Evolutionary conservation across 202 grass and related monocot genomes (phyloP).

Genomic region (Setaria viridis): DNA sequence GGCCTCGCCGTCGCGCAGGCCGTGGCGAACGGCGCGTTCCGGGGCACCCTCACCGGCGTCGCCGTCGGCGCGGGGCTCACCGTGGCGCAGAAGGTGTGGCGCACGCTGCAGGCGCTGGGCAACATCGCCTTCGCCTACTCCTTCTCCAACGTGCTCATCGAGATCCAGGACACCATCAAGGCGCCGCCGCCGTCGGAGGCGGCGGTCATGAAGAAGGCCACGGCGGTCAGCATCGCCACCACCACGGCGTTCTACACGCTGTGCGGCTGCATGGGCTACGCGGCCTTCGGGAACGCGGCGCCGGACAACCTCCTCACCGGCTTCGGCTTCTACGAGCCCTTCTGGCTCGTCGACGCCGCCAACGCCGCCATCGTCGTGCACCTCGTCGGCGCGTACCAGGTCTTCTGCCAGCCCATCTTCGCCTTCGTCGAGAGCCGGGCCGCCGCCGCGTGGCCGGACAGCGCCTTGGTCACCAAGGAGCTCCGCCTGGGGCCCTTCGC

Average conservation of each 20-base stretch:
- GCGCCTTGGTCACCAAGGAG: constrained; percentile 22
- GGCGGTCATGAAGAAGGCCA: constrained; percentile 74
- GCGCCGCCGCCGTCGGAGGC: constrained; percentile 63
- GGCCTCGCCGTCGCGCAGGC: constrained; percentile 61
- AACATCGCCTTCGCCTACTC: constrained; percentile 84
- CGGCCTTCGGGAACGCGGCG: constrained; percentile 65
- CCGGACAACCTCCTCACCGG: constrained; percentile 71
- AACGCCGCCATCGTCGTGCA: constrained; percentile 68
- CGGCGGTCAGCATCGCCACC: constrained; percentile 51
- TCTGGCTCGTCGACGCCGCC: constrained; percentile 70
- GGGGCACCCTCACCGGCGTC: constrained; percentile 59
- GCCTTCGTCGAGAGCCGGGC: constrained; percentile 50
- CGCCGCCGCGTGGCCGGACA: constrained; percentile 20
- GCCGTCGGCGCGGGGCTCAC: constrained; percentile 38
- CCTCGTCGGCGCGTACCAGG: constrained; percentile 68
- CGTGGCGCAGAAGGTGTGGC: constrained; percentile 55
- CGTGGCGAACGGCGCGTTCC: constrained; percentile 42
- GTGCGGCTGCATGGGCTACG: constrained; percentile 78
- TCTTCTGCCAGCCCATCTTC: constrained; percentile 68
- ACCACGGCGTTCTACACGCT: constrained; percentile 79
- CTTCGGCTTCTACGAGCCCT: constrained; percentile 75
- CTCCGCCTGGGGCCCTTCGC: constrained; percentile 20
- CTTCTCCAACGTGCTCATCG: constrained; percentile 74
- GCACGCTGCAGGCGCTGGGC: constrained; percentile 71
- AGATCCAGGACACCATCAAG: constrained; percentile 82